Conservation (phyloP, 2,329 filamentous ascomycete genomes). For the Paraphoma sp. region DNA sequence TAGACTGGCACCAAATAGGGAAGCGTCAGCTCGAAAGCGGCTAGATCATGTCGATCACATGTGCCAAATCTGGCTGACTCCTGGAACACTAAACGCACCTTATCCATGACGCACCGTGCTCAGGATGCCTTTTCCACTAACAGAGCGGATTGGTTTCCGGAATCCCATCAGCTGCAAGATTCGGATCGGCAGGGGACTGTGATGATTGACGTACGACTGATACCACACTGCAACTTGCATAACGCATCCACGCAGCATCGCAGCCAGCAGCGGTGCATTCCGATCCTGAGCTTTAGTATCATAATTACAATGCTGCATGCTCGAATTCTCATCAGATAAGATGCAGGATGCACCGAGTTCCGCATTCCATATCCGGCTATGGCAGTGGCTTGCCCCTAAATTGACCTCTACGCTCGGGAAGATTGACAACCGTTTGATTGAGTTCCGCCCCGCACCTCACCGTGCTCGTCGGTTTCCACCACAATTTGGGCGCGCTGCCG, state of each 20-base stretch:
- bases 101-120: background rate
- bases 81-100: background rate
- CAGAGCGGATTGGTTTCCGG: background rate
- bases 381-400: background rate
- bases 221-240: background rate
- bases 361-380: background rate
- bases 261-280: background rate
- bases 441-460: background rate
- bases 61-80: background rate
- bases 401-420: background rate
- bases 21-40: background rate
- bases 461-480: background rate
- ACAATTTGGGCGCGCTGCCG: background rate
- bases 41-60: background rate
- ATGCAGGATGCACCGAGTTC: background rate
- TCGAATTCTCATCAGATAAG: too few species aligned
- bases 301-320: too few species aligned
- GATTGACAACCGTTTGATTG: background rate
- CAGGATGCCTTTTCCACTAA: background rate
- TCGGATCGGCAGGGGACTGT: background rate
- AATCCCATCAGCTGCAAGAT: background rate
- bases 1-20: background rate
- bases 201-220: background rate
- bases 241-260: background rate
- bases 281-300: too few species aligned